Evolutionary conservation across 345 rosid genomes (phyloP).

Genomic region (Citrus reticulata): DNA sequence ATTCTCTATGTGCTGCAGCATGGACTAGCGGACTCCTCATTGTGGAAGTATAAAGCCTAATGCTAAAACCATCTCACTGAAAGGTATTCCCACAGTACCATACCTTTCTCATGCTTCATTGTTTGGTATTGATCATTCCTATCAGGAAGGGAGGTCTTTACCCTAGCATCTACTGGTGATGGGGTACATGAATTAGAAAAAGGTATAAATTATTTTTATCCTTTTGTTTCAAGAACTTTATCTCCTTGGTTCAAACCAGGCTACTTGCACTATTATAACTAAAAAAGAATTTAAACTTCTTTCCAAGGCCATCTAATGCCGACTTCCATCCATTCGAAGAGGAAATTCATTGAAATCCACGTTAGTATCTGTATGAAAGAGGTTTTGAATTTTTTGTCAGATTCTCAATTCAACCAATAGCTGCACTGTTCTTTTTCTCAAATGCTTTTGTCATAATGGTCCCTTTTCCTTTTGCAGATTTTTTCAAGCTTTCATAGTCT

Average conservation of each 20-base stretch:
- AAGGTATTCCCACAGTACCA: too few relatives aligned
- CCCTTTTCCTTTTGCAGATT: neutral
- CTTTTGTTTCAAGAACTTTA: slow-evolving; percentile 4
- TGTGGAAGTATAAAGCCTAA: too few relatives aligned
- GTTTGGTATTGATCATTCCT: too few relatives aligned
- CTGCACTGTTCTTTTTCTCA: neutral
- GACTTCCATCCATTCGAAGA: slow-evolving; percentile 28
- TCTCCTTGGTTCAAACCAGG: slow-evolving; percentile 1
- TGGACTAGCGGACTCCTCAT: too few relatives aligned
- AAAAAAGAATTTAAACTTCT: slow-evolving; percentile 2
- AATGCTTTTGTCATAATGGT: neutral
- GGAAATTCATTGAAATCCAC: slow-evolving; percentile 17
- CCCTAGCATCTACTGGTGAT: neutral
- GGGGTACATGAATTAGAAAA: neutral
- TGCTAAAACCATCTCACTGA: too few relatives aligned
- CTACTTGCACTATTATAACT: slow-evolving; percentile 10
- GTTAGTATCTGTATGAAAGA: neutral
- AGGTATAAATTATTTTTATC: neutral
- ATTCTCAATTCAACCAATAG: neutral
- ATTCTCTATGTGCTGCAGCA: too few relatives aligned
- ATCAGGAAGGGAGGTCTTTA: neutral
- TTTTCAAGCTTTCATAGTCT: neutral
- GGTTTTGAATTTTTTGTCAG: neutral
- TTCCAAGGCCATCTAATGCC: slow-evolving; percentile 26
- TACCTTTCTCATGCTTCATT: too few relatives aligned